Base-by-base conservation (phyloP, 2,329 filamentous ascomycete species). In the Aspergillus calidoustus region DNA sequence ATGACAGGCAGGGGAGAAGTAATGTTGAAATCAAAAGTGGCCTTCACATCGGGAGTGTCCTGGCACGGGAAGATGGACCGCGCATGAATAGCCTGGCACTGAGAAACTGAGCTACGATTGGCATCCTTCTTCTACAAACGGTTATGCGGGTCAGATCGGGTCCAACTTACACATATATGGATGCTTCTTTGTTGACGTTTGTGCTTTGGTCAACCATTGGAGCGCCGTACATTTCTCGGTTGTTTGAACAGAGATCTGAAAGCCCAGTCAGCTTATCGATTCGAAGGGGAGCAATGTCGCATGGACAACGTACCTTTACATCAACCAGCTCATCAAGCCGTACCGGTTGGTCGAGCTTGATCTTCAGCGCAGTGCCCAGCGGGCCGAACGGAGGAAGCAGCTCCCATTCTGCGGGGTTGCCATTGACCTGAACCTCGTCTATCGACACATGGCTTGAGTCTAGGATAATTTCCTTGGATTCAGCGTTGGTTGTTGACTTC, bases 41-140 rank as follows among this genome's bases (percentile, higher is more conserved):
- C 93, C 82, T 99, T 99, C 71, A 97, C 91, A 75, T 97, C 94
- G 3, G 95, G 95, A 0, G 95, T 98, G 74, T 99, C 95, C 81
- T 98, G 94, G 79, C 94, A 98, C 7, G 95, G 95, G 77, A 98
- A 96, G 64, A 98, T 86, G 52, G 93, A 96, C 63, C 95, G 89
- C 48, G 92, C 92, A 72, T 98, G 93, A 72, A 97, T 98, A 57
- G 94, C 93, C 82, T 99, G 94, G 77, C 93, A 97, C 81, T 98
- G 95, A 49, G 92, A 96, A 82, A 98, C 80, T 82, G 58, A 17
- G 46, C 19, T 13, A 4, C 54, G 19, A 22, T 44, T 43, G 19
- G 19, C 15, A 25, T 48, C 34, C 3, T 13, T 41, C 34, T 41
- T 3, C 3, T 41, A 13, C 11, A 15, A 41, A 41, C 13, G 25